Percentiles rank a stretch among this genome's conserved stretches.
These are phyloP conservation scores for Kurtzmaniella fragi DNA, from an alignment of 805 yeast species.

Conservation along the genomic window DNA sequence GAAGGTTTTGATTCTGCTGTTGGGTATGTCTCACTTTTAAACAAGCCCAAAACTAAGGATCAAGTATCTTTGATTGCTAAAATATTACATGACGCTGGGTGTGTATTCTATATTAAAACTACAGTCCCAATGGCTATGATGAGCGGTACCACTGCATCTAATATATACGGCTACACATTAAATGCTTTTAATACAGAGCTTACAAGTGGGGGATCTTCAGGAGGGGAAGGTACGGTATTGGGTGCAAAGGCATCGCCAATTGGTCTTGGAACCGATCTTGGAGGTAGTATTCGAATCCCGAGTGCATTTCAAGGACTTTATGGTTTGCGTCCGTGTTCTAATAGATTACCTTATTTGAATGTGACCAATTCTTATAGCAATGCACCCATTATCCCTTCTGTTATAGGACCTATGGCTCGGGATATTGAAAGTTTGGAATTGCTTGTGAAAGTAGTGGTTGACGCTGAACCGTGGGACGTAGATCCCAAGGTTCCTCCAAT, in stretches of 20 bases:
- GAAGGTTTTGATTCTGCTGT: conserved; percentile 6
- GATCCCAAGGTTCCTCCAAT: background rate
- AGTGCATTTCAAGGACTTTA: conserved; percentile 50
- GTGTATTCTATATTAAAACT: conserved; percentile 2
- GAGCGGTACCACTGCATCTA: background rate
- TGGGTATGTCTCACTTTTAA: too few relatives aligned
- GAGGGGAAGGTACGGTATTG: conserved; percentile 46
- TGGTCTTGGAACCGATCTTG: conserved; percentile 42
- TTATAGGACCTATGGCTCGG: conserved; percentile 13
- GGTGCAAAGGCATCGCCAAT: conserved; percentile 38
- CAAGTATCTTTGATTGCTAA: conserved; percentile 6
- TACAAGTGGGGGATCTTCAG: conserved; percentile 50
- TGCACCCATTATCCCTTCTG: background rate
- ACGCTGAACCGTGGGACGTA: conserved; percentile 1
- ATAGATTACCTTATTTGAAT: conserved; percentile 34
- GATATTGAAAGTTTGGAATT: background rate
- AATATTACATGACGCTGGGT: conserved; percentile 7
- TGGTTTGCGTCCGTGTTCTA: conserved; percentile 44
- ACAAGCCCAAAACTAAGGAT: background rate
- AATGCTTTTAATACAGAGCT: conserved; percentile 7
- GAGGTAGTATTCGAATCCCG: conserved; percentile 53
- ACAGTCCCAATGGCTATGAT: background rate
- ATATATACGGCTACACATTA: background rate
- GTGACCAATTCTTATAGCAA: background rate
- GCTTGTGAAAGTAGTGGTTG: background rate